These are phyloP conservation scores for Coccomyxa sp. DNA, from an alignment of 139 green algal species.

Conservation along the genomic window DNA sequence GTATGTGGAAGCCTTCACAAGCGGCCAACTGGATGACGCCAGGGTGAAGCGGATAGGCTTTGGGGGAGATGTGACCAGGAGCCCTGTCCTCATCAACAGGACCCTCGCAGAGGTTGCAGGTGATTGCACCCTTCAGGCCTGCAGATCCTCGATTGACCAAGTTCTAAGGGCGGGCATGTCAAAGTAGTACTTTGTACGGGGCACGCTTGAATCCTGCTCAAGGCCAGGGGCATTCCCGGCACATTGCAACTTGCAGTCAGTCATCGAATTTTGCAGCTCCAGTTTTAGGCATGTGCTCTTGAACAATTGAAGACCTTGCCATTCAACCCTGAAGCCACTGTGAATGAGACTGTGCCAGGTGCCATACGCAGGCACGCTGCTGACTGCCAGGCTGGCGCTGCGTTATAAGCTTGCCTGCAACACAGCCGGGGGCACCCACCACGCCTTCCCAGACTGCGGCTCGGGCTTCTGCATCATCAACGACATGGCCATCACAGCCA, in stretches of 20 bases:
- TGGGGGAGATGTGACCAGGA: conserved; percentile 22
- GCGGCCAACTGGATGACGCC: conserved; percentile 36
- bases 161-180: neutral
- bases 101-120: conserved; percentile 44
- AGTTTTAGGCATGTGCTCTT: too few relatives aligned
- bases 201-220: too few relatives aligned
- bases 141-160: neutral
- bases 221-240: too few relatives aligned
- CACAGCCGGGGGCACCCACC: conserved; percentile 82
- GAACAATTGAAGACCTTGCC: too few relatives aligned
- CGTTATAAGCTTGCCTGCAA: conserved; percentile 72
- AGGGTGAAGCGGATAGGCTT: conserved; percentile 57
- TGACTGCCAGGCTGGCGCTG: conserved; percentile 83
- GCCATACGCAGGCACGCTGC: conserved; percentile 82
- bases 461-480: conserved; percentile 89
- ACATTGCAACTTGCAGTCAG: too few relatives aligned
- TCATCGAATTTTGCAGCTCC: too few relatives aligned
- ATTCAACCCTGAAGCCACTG: too few relatives aligned
- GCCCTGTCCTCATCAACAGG: conserved; percentile 34
- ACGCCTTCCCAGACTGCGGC: conserved; percentile 61
- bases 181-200: neutral
- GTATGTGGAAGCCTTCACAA: conserved; percentile 54
- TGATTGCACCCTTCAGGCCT: neutral
- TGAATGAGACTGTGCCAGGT: too few relatives aligned
- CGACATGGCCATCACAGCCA: conserved; percentile 72